Evolutionary conservation across 352 stramenopile genomes (phyloP).

Genomic region (Phytophthora quininea): DNA sequence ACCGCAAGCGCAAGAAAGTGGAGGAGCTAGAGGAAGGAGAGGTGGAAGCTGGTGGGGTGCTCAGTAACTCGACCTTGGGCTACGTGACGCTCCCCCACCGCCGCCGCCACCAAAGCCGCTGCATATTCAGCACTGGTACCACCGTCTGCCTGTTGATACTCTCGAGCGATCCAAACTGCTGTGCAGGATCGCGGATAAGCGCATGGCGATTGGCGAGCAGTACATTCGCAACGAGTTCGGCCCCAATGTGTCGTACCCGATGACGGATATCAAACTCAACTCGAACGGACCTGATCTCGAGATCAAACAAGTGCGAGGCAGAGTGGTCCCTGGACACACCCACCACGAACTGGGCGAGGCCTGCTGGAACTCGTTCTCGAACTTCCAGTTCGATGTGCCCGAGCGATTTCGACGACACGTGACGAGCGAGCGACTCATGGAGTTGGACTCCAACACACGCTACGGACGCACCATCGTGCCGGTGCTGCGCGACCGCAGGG

Average conservation of each 20-base stretch:
- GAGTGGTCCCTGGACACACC: slow-evolving; percentile 58
- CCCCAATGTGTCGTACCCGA: slow-evolving; percentile 50
- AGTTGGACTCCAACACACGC: slow-evolving; percentile 77
- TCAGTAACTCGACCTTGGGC: slow-evolving; percentile 23
- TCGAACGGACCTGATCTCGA: slow-evolving; percentile 82
- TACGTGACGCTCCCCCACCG: slow-evolving; percentile 18
- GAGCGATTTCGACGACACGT: slow-evolving; percentile 68
- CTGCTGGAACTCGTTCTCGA: slow-evolving; percentile 79
- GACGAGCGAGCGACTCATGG: slow-evolving; percentile 76
- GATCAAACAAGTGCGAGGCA: slow-evolving; percentile 76
- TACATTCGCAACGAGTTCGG: slow-evolving; percentile 64
- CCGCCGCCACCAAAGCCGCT: slow-evolving; percentile 25
- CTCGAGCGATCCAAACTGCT: slow-evolving; percentile 58
- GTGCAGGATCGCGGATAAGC: slow-evolving; percentile 58
- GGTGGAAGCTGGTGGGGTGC: slow-evolving; percentile 21
- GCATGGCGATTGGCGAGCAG: slow-evolving; percentile 55
- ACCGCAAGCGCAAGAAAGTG: slow-evolving; percentile 80
- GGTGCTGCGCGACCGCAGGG: slow-evolving; percentile 65
- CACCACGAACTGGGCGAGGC: slow-evolving; percentile 69
- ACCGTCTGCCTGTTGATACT: slow-evolving; percentile 65
- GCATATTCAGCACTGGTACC: slow-evolving; percentile 72
- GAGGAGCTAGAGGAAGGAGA: slow-evolving; percentile 39
- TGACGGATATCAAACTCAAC: slow-evolving; percentile 84
- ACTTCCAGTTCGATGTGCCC: slow-evolving; percentile 78
- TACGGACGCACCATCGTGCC: slow-evolving; percentile 81